Evolutionary conservation across 164 flowering plant species (phyloP), one percentile per base, ranked within the genome.

Genomic region (Kingdonia uniflora): DNA sequence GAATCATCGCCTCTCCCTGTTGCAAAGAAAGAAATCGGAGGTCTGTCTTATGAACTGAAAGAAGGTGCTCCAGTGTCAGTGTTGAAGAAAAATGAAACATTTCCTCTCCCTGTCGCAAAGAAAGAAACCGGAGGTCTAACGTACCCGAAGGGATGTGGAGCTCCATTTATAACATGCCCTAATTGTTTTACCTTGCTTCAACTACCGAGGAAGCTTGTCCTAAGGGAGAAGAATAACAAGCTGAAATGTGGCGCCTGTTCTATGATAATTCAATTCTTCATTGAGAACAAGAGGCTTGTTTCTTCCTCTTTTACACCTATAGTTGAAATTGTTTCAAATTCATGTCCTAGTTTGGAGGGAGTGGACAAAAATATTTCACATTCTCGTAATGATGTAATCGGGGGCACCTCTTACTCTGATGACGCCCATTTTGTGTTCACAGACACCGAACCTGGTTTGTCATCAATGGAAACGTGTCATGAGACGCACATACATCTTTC

Each of bases 231-330:
- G 66, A 69, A 62, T 25, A 60, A 59, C 16, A 84, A 74, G 59
- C 23, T 89, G 52, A 74, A 56, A 20, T 89, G 97, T 66, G 95
- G 89, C 22, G 69, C 79, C 1, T 89, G 97, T 64, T 80, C 82
- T 24, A 58, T 74, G 5, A 55, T 79, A 37, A 72, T 85, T 24
- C 54, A 60, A 20, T 54, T 74, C 51, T 42, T 59, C 13, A 39
- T 72, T 54, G 63, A 73, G 17, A 53, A 65, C 16, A 74, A 74
- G 65, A 80, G 72, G 35, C 57, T 78, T 58, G 55, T 68, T 57
- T 48, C 71, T 51, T 68, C 79, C 1, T 45, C 52, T 55, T 54
- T 67, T 19, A 29, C 60, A 42, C 47, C 59, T 37, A 33, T 26
- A 37, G 59, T 58, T 49, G 41, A 26, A 49, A 39, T 19, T 11